Evolutionary conservation across 257 asterid genomes (phyloP), one percentile per base, ranked within the genome.

Genomic region (Echites panduratus): DNA sequence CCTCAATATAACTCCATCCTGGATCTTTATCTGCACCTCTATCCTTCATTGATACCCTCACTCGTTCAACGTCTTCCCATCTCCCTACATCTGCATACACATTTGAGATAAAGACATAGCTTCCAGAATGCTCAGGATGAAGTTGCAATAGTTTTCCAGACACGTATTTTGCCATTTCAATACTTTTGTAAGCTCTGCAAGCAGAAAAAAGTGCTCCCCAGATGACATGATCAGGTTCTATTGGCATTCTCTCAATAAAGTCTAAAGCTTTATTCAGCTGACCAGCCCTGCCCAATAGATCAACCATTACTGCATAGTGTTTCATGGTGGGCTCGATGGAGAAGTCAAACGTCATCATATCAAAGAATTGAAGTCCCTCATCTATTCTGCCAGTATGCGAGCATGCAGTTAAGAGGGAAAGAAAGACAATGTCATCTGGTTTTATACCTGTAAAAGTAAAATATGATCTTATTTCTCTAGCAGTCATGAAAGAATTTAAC

Each of bases 151-250:
- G 81, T 81, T 76, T 72, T 73, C 79, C 47, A 6, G 85, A 71
- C 24, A 70, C 83, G 59, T 70, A 59, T 73, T 78, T 73, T 73
- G 85, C 85, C 79, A 80, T 75, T 66, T 80, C 87, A 38, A 79
- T 52, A 56, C 78, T 83, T 79, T 78, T 83, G 75, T 78, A 83
- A 78, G 83, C 80, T 73, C 79, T 77, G 52, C 85, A 83, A 72
- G 87, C 85, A 70, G 80, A 80, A 80, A 83, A 83, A 12, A 83
- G 85, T 35, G 83, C 69, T 32, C 85, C 87, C 87, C 85, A 83
- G 47, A 73, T 79, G 35, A 83, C 87, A 53, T 44, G 52, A 78
- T 83, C 85, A 52, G 87, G 85, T 43, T 72, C 49, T 48, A 70
- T 19, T 27, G 79, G 85, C 85, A 78, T 83, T 71, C 45, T 75